A percentile compares a stretch with the other conserved stretches of the same genome.
Conservation (phyloP, 352 stramenopile species). For the Phytophthora kernoviae region DNA sequence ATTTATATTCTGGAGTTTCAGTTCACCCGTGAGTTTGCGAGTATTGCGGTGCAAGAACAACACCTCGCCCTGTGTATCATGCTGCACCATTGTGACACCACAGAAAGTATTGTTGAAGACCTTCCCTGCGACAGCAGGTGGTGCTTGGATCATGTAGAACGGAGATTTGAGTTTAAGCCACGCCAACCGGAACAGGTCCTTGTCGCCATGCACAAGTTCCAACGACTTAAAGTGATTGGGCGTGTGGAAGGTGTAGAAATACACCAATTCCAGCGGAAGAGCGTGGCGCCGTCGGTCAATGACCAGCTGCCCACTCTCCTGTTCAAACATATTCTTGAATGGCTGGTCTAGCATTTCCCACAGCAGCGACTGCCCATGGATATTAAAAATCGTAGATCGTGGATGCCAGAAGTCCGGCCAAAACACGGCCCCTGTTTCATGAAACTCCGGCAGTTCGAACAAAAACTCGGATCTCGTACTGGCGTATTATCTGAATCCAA, state of each 20-base stretch:
- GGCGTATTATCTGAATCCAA: slow-evolving; percentile 69
- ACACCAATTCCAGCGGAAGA: slow-evolving; percentile 37
- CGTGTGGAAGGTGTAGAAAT: slow-evolving; percentile 51
- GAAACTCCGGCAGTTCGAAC: slow-evolving; percentile 49
- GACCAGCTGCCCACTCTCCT: slow-evolving; percentile 68
- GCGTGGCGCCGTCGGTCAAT: slow-evolving; percentile 48
- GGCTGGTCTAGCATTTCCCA: slow-evolving; percentile 55
- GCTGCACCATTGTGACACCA: slow-evolving; percentile 57
- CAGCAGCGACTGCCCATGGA: slow-evolving; percentile 53
- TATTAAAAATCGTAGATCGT: slow-evolving; percentile 63
- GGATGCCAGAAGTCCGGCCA: slow-evolving; percentile 81
- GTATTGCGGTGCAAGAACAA: slow-evolving; percentile 67
- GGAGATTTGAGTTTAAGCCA: slow-evolving; percentile 54
- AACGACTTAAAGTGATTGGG: slow-evolving; percentile 41
- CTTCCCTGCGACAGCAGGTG: slow-evolving; percentile 49
- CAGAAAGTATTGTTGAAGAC: slow-evolving; percentile 51
- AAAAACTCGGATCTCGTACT: slow-evolving; percentile 58
- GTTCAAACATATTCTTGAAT: slow-evolving; percentile 71
- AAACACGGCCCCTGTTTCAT: slow-evolving; percentile 55
- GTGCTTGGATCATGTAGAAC: slow-evolving; percentile 53
- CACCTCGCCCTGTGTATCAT: slow-evolving; percentile 37
- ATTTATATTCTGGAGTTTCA: slow-evolving; percentile 14
- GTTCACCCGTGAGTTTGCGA: slow-evolving; percentile 37
- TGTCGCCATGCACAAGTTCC: slow-evolving; percentile 55
- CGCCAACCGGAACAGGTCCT: slow-evolving; percentile 64